Conservation (phyloP, 768 basidiomycete genomes). For the Psilocybe azurescens region DNA sequence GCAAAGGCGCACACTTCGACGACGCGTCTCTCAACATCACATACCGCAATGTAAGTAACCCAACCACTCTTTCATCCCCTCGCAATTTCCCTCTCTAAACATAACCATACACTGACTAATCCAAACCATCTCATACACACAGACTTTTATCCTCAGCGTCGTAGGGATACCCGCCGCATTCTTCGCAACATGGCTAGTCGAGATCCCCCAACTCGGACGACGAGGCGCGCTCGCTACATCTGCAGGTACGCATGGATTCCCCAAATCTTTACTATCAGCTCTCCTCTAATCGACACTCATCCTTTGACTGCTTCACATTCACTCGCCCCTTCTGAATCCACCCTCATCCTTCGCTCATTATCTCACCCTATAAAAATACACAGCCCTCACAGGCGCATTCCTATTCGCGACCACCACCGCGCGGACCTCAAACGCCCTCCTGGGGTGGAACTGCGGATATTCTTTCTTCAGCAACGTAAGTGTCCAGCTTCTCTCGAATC, state of each 20-base stretch:
- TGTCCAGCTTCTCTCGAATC: not conserved
- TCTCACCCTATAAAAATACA: too few species aligned
- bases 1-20: conserved; percentile 66
- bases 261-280: too few species aligned
- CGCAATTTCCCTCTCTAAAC: too few species aligned
- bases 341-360: too few species aligned
- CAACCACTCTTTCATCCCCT: not conserved
- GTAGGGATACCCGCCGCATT: conserved; percentile 74
- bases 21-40: conserved; percentile 70
- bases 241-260: conserved; percentile 43
- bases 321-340: too few species aligned
- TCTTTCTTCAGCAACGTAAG: conserved; percentile 62
- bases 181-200: conserved; percentile 70
- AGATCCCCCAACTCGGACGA: conserved; percentile 64
- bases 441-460: conserved; percentile 83
- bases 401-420: conserved; percentile 76
- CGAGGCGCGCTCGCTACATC: conserved; percentile 70
- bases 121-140: not conserved
- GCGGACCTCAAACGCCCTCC: conserved; percentile 63
- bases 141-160: conserved; percentile 72
- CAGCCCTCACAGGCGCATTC: conserved; percentile 74
- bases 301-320: too few species aligned
- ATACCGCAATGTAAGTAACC: conserved; percentile 63
- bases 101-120: not conserved
- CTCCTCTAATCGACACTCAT: too few species aligned